Percentiles rank a stretch among this genome's conserved stretches.
Evolutionary conservation across 768 basidiomycete species (phyloP).

Genomic region (Mycena galericulata): DNA sequence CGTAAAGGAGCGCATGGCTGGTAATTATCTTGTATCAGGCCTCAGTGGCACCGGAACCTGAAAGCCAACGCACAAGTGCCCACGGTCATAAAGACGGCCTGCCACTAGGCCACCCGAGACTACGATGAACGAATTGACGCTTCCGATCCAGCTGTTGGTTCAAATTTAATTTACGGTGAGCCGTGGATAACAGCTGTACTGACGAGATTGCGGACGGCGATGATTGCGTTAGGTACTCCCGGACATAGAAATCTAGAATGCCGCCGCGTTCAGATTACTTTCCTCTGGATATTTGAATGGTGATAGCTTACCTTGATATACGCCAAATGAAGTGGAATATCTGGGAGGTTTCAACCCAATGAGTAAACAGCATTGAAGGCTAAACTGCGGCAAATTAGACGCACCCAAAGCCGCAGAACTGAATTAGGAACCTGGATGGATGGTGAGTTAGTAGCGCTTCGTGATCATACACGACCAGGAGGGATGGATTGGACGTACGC

Average conservation of each 20-base stretch:
- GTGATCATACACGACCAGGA: background rate
- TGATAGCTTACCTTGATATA: conserved; percentile 43
- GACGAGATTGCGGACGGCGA: conserved; percentile 52
- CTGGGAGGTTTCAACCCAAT: conserved; percentile 37
- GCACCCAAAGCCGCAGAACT: conserved; percentile 22
- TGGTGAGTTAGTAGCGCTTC: background rate
- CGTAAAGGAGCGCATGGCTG: conserved; percentile 47
- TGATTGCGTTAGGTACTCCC: conserved; percentile 48
- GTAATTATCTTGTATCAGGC: background rate
- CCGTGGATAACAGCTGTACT: conserved; percentile 22
- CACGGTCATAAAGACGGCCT: conserved; percentile 60
- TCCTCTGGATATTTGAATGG: background rate
- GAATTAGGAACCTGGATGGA: conserved; percentile 1
- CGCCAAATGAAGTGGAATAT: conserved; percentile 53
- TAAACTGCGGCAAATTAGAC: background rate
- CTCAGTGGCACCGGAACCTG: background rate
- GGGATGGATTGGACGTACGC: background rate
- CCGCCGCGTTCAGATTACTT: background rate
- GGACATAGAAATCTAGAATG: conserved; percentile 52
- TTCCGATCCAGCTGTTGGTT: conserved; percentile 56
- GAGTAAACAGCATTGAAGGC: background rate
- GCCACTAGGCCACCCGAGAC: conserved; percentile 54
- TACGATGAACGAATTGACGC: conserved; percentile 57
- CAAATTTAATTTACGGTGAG: no score
- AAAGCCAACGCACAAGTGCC: conserved; percentile 54